These are phyloP conservation scores for Cajanus cajan DNA, from an alignment of 306 rosid genomes.

Conservation along the genomic window DNA sequence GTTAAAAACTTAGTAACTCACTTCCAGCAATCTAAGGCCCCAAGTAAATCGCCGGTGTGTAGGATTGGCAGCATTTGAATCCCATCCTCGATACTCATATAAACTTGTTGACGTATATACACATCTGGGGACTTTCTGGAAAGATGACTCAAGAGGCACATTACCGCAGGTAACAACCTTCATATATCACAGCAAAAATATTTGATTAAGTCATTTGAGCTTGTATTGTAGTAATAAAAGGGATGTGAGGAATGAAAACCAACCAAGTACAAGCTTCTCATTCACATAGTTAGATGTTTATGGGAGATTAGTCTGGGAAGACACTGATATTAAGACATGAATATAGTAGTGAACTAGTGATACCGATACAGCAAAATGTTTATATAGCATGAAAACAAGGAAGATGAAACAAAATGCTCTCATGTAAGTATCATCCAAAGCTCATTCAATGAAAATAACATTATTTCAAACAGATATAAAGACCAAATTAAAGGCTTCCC, in stretches of 20 bases:
- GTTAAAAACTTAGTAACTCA: slow-evolving; percentile 29
- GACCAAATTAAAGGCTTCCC: background rate
- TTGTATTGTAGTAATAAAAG: slow-evolving; percentile 3
- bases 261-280: slow-evolving; percentile 10
- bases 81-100: slow-evolving; percentile 93
- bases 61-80: slow-evolving; percentile 79
- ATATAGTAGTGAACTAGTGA: background rate
- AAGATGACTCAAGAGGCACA: slow-evolving; percentile 93
- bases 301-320: background rate
- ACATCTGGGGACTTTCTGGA: slow-evolving; percentile 86
- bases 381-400: background rate
- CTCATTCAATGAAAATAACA: background rate
- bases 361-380: background rate
- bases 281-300: background rate
- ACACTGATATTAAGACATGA: background rate
- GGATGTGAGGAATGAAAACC: background rate
- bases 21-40: slow-evolving; percentile 78
- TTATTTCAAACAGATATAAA: background rate
- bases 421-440: slow-evolving; percentile 1
- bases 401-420: background rate
- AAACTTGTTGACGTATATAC: slow-evolving; percentile 89
- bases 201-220: slow-evolving; percentile 24
- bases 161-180: slow-evolving; percentile 97
- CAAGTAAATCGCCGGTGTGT: slow-evolving; percentile 81
- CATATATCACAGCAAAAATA: slow-evolving; percentile 29